Percentiles rank a stretch among this genome's conserved stretches.
Conservation (phyloP, 345 rosid genomes). For the Linum usitatissimum region DNA sequence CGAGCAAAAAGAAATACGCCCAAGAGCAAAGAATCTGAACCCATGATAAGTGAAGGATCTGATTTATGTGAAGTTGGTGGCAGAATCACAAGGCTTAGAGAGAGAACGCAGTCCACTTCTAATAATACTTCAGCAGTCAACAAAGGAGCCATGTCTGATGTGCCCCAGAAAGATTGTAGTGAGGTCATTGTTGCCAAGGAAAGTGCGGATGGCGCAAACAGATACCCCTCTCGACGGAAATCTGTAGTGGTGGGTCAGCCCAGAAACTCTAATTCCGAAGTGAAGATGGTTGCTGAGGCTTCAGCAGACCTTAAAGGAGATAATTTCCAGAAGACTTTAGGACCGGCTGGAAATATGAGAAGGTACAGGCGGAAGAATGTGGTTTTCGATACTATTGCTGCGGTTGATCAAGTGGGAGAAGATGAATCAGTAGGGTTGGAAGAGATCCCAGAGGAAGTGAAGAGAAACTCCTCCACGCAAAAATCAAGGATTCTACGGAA, state of each 20-base stretch:
- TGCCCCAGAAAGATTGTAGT: background rate
- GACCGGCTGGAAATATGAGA: conserved; percentile 13
- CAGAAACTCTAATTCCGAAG: conserved; percentile 8
- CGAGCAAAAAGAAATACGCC: conserved; percentile 9
- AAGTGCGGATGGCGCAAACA: conserved; percentile 2
- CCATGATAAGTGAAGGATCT: background rate
- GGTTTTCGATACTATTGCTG: conserved; percentile 10
- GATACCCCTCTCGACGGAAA: conserved; percentile 14
- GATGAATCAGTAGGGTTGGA: background rate
- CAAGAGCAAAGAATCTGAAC: conserved; percentile 4
- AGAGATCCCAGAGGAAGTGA: background rate
- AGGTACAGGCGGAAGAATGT: conserved; percentile 22
- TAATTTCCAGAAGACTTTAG: conserved; percentile 8
- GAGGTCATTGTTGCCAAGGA: conserved; percentile 10
- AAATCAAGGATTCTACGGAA: background rate
- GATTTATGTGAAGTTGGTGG: background rate
- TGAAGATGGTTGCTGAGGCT: conserved; percentile 8
- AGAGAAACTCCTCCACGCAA: background rate
- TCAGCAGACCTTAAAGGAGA: conserved; percentile 9
- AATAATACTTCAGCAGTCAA: background rate
- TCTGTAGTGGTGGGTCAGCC: no score
- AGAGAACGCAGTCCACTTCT: background rate
- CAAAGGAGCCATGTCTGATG: conserved; percentile 5
- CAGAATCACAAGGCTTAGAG: conserved; percentile 12
- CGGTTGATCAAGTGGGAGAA: background rate